A percentile compares a stretch with the other conserved stretches of the same genome.
Conservation (phyloP, 306 rosid genomes). For the Castanea mollissima region DNA sequence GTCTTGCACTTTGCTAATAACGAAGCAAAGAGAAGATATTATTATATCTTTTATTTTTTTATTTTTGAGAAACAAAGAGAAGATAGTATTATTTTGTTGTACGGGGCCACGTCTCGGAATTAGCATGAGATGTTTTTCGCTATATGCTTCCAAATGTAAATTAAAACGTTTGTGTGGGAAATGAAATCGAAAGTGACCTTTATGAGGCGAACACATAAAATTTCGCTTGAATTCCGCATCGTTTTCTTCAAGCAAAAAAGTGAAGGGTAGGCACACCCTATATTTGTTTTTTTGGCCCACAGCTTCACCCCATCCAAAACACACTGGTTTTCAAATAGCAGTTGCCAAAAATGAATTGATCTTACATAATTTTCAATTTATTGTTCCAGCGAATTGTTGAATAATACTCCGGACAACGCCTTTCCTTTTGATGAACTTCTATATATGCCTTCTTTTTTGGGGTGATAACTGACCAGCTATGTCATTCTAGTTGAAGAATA, state of each 20-base stretch:
- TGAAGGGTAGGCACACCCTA: neutral
- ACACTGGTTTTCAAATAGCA: too few species aligned
- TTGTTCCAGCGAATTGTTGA: neutral
- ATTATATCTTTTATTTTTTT: neutral
- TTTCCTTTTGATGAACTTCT: too few species aligned
- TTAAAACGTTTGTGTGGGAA: conserved; percentile 10
- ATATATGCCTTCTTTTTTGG: too few species aligned
- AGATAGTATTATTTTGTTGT: neutral
- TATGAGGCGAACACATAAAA: conserved; percentile 11
- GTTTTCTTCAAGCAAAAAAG: conserved; percentile 16
- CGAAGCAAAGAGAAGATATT: neutral
- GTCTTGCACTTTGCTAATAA: neutral
- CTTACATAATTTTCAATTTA: neutral
- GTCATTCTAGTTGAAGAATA: too few species aligned
- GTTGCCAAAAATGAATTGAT: neutral
- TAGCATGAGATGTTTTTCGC: neutral
- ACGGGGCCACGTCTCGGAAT: neutral
- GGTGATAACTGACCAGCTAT: too few species aligned
- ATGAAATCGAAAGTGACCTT: conserved; percentile 4
- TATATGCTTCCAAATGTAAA: neutral
- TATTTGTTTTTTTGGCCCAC: too few species aligned
- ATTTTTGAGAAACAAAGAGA: too few species aligned
- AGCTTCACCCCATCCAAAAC: too few species aligned
- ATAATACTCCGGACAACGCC: too few species aligned
- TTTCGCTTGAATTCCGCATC: conserved; percentile 17